Conservation (phyloP, 768 basidiomycete species). For the Termitomyces sp. region DNA sequence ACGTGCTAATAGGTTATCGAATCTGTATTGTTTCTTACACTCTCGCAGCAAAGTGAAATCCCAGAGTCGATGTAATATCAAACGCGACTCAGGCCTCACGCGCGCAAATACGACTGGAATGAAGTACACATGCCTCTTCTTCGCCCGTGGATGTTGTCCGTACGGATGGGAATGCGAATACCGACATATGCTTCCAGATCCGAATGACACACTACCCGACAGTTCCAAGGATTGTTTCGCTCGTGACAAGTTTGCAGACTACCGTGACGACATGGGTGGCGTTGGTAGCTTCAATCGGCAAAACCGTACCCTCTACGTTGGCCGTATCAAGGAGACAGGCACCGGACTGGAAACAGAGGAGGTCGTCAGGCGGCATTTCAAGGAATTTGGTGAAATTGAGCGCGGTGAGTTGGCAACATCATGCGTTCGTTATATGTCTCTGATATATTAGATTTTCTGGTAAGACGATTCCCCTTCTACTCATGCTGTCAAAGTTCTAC, state of each 20-base stretch:
- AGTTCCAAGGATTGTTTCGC: constrained; percentile 96
- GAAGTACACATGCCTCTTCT: constrained; percentile 93
- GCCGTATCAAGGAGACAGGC: constrained; percentile 89
- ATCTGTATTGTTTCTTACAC: constrained; percentile 4
- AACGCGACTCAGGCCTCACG: constrained; percentile 86
- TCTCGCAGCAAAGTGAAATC: constrained; percentile 80
- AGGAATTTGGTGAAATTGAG: constrained; percentile 93
- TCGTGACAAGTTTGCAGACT: constrained; percentile 94
- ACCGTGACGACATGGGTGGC: constrained; percentile 99
- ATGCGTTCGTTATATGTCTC: background rate
- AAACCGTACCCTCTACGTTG: constrained; percentile 93
- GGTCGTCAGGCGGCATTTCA: constrained; percentile 86
- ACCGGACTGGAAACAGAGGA: constrained; percentile 88
- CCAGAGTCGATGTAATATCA: constrained; percentile 86
- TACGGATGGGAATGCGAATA: constrained; percentile 99
- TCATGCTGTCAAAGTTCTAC: constrained; percentile 74
- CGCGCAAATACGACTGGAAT: constrained; percentile 92
- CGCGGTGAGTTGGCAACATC: constrained; percentile 53
- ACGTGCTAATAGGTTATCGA: constrained; percentile 20
- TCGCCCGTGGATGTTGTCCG: constrained; percentile 93
- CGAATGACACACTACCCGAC: constrained; percentile 67
- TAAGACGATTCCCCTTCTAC: constrained; percentile 22
- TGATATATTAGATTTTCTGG: background rate
- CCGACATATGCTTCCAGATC: constrained; percentile 82
- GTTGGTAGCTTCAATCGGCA: constrained; percentile 94